These are phyloP conservation scores for Aspergillus sp. DNA, from an alignment of 2,329 filamentous ascomycete genomes.

Conservation along the genomic window DNA sequence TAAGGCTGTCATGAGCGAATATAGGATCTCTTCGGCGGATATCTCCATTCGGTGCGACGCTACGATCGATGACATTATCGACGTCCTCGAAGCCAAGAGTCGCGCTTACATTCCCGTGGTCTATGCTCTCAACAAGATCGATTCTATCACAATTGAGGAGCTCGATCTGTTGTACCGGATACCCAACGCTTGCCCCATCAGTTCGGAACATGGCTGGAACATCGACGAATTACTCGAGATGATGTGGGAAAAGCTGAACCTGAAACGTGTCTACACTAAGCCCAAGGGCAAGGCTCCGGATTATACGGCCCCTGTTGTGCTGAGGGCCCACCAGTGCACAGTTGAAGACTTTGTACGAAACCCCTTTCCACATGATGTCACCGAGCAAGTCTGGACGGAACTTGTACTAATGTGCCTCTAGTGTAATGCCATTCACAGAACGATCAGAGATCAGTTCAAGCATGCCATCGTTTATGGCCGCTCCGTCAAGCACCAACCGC, in stretches of 20 bases:
- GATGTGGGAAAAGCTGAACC: conserved; percentile 97
- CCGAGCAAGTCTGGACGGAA: no score
- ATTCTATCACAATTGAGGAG: conserved; percentile 96
- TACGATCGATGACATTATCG: conserved; percentile 94
- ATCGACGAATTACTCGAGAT: conserved; percentile 92
- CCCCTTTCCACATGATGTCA: conserved; percentile 4
- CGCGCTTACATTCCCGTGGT: conserved; percentile 98
- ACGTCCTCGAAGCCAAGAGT: conserved; percentile 90
- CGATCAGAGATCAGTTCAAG: conserved; percentile 93
- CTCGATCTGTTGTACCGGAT: conserved; percentile 94
- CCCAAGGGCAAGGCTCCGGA: conserved; percentile 94
- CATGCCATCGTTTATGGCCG: conserved; percentile 94
- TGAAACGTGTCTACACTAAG: conserved; percentile 94
- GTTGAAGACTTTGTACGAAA: conserved; percentile 92
- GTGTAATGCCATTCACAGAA: conserved; percentile 97
- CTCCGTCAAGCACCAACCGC: conserved; percentile 97
- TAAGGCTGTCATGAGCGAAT: conserved; percentile 96
- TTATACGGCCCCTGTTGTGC: conserved; percentile 86
- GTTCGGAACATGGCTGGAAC: conserved; percentile 97
- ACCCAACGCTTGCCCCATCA: conserved; percentile 94
- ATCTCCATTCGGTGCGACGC: conserved; percentile 98
- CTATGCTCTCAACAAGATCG: conserved; percentile 98
- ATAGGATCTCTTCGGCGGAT: conserved; percentile 93
- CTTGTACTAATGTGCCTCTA: conserved; percentile 48
- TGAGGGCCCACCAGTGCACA: conserved; percentile 77